Evolutionary conservation across 208 protist species (phyloP), one percentile per base, ranked within the genome.

Genomic region (Trypanosoma lewisi): DNA sequence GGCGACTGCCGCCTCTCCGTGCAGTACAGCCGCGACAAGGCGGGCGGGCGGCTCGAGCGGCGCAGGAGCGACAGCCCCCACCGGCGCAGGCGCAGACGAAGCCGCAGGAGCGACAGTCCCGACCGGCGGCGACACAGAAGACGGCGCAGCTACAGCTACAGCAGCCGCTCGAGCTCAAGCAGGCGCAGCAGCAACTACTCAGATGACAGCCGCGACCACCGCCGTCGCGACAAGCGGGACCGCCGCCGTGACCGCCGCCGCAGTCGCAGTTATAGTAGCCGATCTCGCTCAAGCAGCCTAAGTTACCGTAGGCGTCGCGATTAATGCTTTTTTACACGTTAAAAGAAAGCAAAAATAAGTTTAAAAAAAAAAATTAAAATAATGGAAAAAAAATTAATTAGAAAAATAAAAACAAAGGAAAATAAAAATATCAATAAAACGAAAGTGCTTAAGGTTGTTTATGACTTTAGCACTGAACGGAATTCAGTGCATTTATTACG

Each of bases 1-100:
- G 69, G 71, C 33, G 73, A 84, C 11, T 80, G 70, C 33, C 81
- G 82, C 28, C 28, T 91, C 6, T 62, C 82, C 2, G 77, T 86
- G 41, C 80, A 87, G 69, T 70, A 76, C 60, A 87, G 79, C 63
- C 55, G 63, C 11, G 65, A 70, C 23, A 33, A 59, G 5, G 80
- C 82, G 67, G 17, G 21, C 16, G 21, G 47, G 47, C 55, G 62
- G 17, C 27, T 64, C 33, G 56, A 44, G 41, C 52, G 50, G 64
- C 62, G 57, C 25, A 48, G 67, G 16, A 42, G 69, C 59, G 54
- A 52, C 36, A 4, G 9, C 6, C 21, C 36, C 25, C 49, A 47
- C 25, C 42, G 55, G 16, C 48, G 52, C 34, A 11, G 41, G 12
- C 55, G n/a, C 27, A 19, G 30, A 4, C 23, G 45, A 16, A 42